These are phyloP conservation scores for Diplodia scrobiculata DNA, from an alignment of 2,329 filamentous ascomycete genomes.

Conservation along the genomic window DNA sequence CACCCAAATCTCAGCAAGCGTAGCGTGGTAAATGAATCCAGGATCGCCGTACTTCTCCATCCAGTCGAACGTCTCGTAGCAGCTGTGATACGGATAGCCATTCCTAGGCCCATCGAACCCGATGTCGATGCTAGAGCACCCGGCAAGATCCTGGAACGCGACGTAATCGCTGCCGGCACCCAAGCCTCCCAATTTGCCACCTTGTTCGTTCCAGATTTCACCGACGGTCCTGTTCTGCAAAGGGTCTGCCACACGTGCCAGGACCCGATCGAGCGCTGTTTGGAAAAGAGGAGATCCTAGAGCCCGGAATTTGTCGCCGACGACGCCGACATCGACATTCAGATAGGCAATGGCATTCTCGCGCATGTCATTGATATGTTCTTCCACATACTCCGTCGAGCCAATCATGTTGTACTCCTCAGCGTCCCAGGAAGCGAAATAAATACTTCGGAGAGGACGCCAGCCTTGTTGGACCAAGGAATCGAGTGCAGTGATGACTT, in stretches of 20 bases:
- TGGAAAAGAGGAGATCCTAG: conserved; percentile 79
- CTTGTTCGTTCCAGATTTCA: conserved; percentile 71
- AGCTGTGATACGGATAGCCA: conserved; percentile 72
- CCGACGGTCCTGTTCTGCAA: conserved; percentile 69
- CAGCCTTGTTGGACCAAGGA: conserved; percentile 76
- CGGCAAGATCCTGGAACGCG: conserved; percentile 87
- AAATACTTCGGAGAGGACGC: conserved; percentile 89
- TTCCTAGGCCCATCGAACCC: conserved; percentile 66
- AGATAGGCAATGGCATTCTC: conserved; percentile 80
- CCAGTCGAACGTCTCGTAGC: conserved; percentile 88
- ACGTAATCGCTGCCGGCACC: conserved; percentile 81
- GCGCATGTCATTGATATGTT: conserved; percentile 71
- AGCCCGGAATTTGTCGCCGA: conserved; percentile 73
- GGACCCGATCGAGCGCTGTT: conserved; percentile 68
- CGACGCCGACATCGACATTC: conserved; percentile 83
- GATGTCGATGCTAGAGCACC: conserved; percentile 84
- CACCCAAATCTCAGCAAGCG: conserved; percentile 76
- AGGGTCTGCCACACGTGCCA: conserved; percentile 75
- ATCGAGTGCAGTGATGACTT: conserved; percentile 82
- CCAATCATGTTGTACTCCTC: conserved; percentile 92
- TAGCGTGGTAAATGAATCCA: conserved; percentile 75
- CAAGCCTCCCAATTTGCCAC: conserved; percentile 64
- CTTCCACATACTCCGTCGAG: conserved; percentile 92
- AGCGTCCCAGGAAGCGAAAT: conserved; percentile 96
- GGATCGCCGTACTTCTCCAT: conserved; percentile 80